Base-by-base conservation (phyloP, 805 yeast species). In the Barnettozyma sucrosica region DNA sequence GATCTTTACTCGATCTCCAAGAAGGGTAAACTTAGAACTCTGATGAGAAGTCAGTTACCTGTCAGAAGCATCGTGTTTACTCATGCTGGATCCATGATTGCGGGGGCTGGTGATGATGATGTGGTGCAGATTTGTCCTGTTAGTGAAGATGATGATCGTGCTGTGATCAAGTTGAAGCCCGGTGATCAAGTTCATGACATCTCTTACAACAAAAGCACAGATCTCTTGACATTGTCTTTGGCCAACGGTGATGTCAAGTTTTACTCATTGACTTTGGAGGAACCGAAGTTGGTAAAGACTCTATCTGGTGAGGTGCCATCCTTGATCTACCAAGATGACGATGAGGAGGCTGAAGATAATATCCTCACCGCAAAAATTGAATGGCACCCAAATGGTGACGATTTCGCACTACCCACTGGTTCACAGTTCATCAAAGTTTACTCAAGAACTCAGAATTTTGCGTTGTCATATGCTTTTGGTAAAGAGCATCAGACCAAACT, bases 371-470 rank as follows among this genome's bases (percentile, higher is more conserved):
- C 86, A 0, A 75, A 74, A 37, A 73, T 80, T 2, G 77, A 75
- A 33, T 89, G 96, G 96, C 77, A 80, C 48, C 77, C 84, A 2
- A 71, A 75, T 45, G 95, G 95, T 16, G 77, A 77, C 45, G 63
- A 70, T n/a, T 69, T 89, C 42, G 88, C 89, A 2, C 58, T 87
- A 18, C 89, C 95, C 2, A 68, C 83, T 7, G 66, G 70, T 33
- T 66, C 72, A 19, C 67, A 70, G 41, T 66, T 71, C 3, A 70
- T 83, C 42, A 71, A 71, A 44, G 69, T 78, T 0, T 79, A 66
- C 43, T 52, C 60, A 10, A 41, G 55, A 23, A 26, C 46, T 4
- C 26, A 47, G 10, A 55, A 53, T 14, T 58, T 52, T 37, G 13
- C 33, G 11, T 44, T 53, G 16, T 25, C 28, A 5, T 55, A 44